Conservation (phyloP, 2,329 filamentous ascomycete genomes). For the Rhinocladiella mackenziei region DNA sequence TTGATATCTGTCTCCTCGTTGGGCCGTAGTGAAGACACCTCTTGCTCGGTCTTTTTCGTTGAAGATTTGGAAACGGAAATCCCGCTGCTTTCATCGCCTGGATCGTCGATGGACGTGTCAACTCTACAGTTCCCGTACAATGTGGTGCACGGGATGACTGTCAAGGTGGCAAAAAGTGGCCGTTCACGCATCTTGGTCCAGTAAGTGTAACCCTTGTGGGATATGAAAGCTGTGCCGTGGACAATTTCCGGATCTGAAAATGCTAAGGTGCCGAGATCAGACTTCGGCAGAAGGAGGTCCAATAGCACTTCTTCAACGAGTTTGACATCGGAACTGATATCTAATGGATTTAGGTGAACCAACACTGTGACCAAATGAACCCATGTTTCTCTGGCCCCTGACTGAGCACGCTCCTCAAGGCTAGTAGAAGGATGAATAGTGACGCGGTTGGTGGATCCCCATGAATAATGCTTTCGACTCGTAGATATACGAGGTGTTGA, state of each 20-base stretch:
- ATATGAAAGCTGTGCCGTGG: conserved; percentile 22
- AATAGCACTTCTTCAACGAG: no score
- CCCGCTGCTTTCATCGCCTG: conserved; percentile 7
- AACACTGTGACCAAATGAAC: conserved; percentile 13
- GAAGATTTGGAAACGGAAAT: background rate
- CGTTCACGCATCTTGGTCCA: conserved; percentile 7
- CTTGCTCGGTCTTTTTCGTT: background rate
- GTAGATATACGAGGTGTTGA: conserved; percentile 5
- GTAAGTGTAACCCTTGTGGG: background rate
- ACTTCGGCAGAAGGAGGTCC: no score
- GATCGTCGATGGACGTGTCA: background rate
- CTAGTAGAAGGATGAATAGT: conserved; percentile 4
- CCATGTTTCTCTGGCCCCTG: background rate
- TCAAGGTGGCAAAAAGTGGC: conserved; percentile 9
- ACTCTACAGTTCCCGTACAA: conserved; percentile 40
- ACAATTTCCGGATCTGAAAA: no score
- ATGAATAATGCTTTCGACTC: conserved; percentile 1
- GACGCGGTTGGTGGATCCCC: conserved; percentile 8
- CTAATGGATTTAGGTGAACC: background rate
- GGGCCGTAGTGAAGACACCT: background rate
- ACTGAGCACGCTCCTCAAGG: background rate
- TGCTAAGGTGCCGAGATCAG: no score
- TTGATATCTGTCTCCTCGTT: background rate
- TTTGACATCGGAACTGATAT: no score
- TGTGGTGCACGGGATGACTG: conserved; percentile 35